A percentile compares a stretch with the other conserved stretches of the same genome.
Conservation (phyloP, 257 asterid species). For the Nicotiana noctiflora region DNA sequence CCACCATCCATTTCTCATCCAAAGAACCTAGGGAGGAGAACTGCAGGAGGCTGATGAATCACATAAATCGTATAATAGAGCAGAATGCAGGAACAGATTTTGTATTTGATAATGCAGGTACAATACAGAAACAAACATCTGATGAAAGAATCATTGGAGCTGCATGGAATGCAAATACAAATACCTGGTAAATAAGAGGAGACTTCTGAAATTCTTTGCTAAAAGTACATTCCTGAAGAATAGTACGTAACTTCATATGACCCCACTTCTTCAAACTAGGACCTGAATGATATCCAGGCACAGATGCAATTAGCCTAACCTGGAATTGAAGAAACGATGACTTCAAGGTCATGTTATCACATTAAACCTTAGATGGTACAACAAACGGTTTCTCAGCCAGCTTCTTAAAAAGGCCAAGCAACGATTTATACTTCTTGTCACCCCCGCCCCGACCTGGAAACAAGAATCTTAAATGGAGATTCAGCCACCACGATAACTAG, state of each 20-base stretch:
- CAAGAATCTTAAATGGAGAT: background rate
- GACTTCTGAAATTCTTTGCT: conserved; percentile 73
- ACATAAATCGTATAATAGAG: background rate
- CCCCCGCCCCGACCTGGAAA: background rate
- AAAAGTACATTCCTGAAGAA: conserved; percentile 82
- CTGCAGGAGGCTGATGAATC: conserved; percentile 32
- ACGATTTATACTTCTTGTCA: background rate
- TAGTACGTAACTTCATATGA: conserved; percentile 86
- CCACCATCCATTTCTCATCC: conserved; percentile 98
- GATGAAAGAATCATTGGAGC: conserved; percentile 9
- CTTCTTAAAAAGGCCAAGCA: background rate
- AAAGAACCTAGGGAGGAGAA: conserved; percentile 93
- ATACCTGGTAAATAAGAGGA: conserved; percentile 86
- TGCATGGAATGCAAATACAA: conserved; percentile 12
- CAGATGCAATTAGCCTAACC: conserved; percentile 96
- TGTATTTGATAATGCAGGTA: background rate
- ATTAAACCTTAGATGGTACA: background rate
- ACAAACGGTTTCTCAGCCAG: background rate
- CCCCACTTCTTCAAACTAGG: conserved; percentile 87
- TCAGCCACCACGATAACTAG: background rate
- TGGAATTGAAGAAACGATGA: conserved; percentile 20
- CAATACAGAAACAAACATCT: background rate
- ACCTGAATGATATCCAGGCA: conserved; percentile 94
- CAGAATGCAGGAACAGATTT: background rate
- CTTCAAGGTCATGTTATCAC: background rate